A percentile compares a stretch with the other conserved stretches of the same genome.
Evolutionary conservation across 2,329 filamentous ascomycete genomes (phyloP).

Genomic region (Boeremia exigua): DNA sequence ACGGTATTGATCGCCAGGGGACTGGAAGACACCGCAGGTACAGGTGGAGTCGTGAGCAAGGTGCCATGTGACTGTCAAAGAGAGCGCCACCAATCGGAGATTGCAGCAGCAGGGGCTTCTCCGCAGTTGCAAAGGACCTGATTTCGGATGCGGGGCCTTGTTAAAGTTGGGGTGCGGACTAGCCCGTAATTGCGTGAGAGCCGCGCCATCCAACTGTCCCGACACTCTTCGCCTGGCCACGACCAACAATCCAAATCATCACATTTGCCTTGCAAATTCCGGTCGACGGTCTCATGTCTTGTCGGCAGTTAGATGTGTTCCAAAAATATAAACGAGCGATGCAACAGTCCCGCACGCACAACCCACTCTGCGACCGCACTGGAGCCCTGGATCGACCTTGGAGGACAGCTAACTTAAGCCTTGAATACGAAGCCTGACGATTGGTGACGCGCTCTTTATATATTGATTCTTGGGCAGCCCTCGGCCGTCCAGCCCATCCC

Average conservation of each 20-base stretch:
- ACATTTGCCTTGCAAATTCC: background rate
- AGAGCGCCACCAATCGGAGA: constrained; percentile 15
- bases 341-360: background rate
- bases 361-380: background rate
- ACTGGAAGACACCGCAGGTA: constrained; percentile 6
- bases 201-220: background rate
- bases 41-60: constrained; percentile 14
- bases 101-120: constrained; percentile 12
- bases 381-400: background rate
- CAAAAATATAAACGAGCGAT: background rate
- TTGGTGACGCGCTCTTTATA: constrained; percentile 2
- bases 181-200: constrained; percentile 4
- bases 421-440: background rate
- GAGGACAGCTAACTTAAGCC: background rate
- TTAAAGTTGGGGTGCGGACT: background rate
- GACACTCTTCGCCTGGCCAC: background rate
- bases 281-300: no score
- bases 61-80: constrained; percentile 20
- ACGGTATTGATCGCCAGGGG: constrained; percentile 19
- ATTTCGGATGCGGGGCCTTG: constrained; percentile 2
- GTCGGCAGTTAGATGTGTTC: no score
- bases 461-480: background rate
- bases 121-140: constrained; percentile 8
- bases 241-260: background rate
- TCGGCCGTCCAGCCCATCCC: background rate